Evolutionary conservation across 116 monocot species (phyloP), one percentile per base, ranked within the genome.

Genomic region (Trichopus zeylanicus): DNA sequence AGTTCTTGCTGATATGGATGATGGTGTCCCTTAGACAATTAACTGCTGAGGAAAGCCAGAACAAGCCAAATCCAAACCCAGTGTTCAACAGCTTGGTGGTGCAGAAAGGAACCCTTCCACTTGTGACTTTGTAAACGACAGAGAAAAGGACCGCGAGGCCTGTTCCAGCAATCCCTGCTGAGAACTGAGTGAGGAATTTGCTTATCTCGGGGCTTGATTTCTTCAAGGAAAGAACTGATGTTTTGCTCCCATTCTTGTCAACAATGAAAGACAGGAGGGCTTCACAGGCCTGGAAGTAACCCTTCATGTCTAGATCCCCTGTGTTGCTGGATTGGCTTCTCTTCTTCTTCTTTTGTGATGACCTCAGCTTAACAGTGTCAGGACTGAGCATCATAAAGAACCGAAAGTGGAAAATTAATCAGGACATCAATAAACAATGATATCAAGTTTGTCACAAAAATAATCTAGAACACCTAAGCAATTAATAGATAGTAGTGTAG

Each of bases 31-130:
- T 66, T 25, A 89, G 31, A n/a, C 62, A 33, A 42, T 71, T 83
- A 22, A 89, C 80, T 6, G 86, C 72, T 25, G 51, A 78, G 7
- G 89, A 89, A 24, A 94, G 77, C 82, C 82, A 94, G 31, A 94
- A 75, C 34, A 94, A 49, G 0, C 80, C 80, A 26, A 82, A 29
- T 8, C 78, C 94, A 57, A 94, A 54, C 20, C 70, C 72, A 4
- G 80, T 64, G 59, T 70, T 89, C 62, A 80, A 56, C 25, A 89
- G 55, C 47, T 73, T 75, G 1, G 78, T 29, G 13, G 78, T 12
- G 29, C 56, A 66, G 18, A 81, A 54, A 39, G 78, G 61, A n/a
- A 48, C 61, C 42, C 47, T 70, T 11, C 67, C 57, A 37, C 29
- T 56, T 1, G 72, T 57, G 19, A 73, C 15, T 57, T 82, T 83